Percentiles rank a stretch among this genome's conserved stretches.
phyloP scores from a whole-genome alignment of 257 asterid species.

The Gentiana macrophylla region DNA sequence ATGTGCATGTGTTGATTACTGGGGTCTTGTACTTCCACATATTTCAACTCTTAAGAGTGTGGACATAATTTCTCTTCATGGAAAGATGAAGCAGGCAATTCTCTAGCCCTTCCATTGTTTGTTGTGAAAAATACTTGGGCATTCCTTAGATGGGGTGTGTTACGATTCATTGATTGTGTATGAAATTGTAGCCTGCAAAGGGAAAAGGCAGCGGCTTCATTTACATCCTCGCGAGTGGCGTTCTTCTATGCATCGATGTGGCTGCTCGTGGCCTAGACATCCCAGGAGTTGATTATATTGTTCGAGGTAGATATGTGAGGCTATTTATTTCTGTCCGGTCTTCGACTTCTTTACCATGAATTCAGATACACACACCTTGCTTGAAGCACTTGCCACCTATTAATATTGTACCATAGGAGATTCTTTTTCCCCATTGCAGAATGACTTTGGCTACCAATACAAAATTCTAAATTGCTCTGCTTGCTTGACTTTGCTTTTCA shows the following conservation, averaged over 20 bases:
- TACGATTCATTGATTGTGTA: conserved; percentile 8
- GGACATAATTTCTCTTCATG: conserved; percentile 69
- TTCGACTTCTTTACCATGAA: no score
- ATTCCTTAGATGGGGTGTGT: no score
- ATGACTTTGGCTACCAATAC: no score
- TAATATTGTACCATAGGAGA: conserved; percentile 1
- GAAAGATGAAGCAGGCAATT: conserved; percentile 93
- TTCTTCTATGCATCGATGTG: conserved; percentile 97
- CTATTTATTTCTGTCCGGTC: no score
- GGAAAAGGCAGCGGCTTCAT: conserved; percentile 72
- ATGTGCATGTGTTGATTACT: conserved; percentile 95
- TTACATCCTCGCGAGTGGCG: conserved; percentile 70
- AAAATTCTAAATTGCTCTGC: no score
- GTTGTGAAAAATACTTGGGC: not conserved
- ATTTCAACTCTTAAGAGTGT: conserved; percentile 51
- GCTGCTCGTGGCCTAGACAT: conserved; percentile 98
- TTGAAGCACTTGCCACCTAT: not conserved
- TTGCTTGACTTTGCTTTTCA: no score
- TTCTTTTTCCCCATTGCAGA: no score
- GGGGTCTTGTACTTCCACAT: conserved; percentile 88
- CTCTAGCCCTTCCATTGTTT: conserved; percentile 1
- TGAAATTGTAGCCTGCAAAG: conserved; percentile 54
- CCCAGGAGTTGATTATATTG: conserved; percentile 88
- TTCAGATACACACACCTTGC: no score
- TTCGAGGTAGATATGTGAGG: conserved; percentile 50